A percentile compares a stretch with the other conserved stretches of the same genome.
These are phyloP conservation scores for Tuber calosporum DNA, from an alignment of 495 filamentous ascomycete species.

Conservation along the genomic window DNA sequence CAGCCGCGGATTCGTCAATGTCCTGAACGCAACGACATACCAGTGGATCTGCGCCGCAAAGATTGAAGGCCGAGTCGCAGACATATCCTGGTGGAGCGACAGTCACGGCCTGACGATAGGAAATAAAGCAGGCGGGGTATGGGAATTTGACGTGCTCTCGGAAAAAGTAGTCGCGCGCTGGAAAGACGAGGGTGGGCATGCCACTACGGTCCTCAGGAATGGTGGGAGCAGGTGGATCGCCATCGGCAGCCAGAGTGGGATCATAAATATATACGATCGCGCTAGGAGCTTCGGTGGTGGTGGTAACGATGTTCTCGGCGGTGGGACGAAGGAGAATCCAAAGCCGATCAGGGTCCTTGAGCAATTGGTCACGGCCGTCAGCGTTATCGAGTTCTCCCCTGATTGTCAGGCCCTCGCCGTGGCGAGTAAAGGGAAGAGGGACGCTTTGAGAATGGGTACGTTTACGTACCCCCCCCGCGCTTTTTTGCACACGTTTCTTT, in stretches of 20 bases:
- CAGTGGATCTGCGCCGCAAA: slow-evolving; percentile 85
- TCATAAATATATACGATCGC: slow-evolving; percentile 91
- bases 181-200: slow-evolving; percentile 84
- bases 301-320: slow-evolving; percentile 42
- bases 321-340: slow-evolving; percentile 56
- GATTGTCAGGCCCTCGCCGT: slow-evolving; percentile 85
- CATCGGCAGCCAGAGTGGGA: slow-evolving; percentile 72
- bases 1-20: slow-evolving; percentile 75
- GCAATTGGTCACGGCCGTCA: slow-evolving; percentile 77
- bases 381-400: slow-evolving; percentile 67
- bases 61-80: slow-evolving; percentile 72
- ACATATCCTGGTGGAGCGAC: slow-evolving; percentile 84
- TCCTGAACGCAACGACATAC: slow-evolving; percentile 68
- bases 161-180: slow-evolving; percentile 67
- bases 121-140: slow-evolving; percentile 81
- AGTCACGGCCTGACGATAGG: slow-evolving; percentile 63
- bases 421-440: slow-evolving; percentile 74
- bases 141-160: slow-evolving; percentile 70
- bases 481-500: neutral
- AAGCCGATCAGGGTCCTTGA: slow-evolving; percentile 65
- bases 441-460: slow-evolving; percentile 67
- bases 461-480: neutral
- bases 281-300: slow-evolving; percentile 46
- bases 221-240: slow-evolving; percentile 68
- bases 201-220: slow-evolving; percentile 66